Conservation (phyloP, 2,329 filamentous ascomycete genomes). For the Pseudofabraea citricarpa region DNA sequence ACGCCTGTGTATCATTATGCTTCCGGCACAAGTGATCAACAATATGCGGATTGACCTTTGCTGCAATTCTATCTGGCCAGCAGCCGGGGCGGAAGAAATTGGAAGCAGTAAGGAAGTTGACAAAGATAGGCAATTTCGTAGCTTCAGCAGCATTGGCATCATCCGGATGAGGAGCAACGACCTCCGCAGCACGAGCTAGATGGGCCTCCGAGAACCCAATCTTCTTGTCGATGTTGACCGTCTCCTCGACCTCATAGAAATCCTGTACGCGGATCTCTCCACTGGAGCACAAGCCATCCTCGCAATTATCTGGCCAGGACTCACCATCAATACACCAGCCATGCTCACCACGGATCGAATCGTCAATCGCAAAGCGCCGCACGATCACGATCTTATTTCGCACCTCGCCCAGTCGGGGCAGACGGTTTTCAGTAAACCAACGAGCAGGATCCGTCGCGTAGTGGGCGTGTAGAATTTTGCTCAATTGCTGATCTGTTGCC, state of each 20-base stretch:
- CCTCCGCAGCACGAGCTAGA: constrained; percentile 64
- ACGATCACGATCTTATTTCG: constrained; percentile 82
- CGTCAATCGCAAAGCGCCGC: constrained; percentile 69
- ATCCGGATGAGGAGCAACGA: constrained; percentile 40
- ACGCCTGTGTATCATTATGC: constrained; percentile 37
- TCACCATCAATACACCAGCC: constrained; percentile 59
- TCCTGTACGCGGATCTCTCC: constrained; percentile 85
- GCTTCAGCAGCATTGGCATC: constrained; percentile 23
- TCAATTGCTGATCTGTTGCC: constrained; percentile 74
- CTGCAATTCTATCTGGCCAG: constrained; percentile 91
- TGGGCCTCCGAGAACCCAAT: constrained; percentile 69
- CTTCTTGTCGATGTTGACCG: constrained; percentile 74
- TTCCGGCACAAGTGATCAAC: constrained; percentile 56
- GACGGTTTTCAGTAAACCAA: constrained; percentile 75
- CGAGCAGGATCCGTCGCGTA: constrained; percentile 57
- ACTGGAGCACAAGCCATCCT: constrained; percentile 63
- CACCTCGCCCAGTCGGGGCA: constrained; percentile 74
- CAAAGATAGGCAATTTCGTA: constrained; percentile 57
- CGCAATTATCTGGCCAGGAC: constrained; percentile 83
- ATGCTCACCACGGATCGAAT: constrained; percentile 46
- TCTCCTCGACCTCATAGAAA: constrained; percentile 83
- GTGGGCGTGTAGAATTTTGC: constrained; percentile 65
- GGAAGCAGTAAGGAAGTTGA: constrained; percentile 87
- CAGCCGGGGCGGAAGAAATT: constrained; percentile 92
- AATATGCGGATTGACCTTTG: constrained; percentile 76